These are phyloP conservation scores for Psilocybe tampanensis DNA, from an alignment of 768 basidiomycete species.

Conservation along the genomic window DNA sequence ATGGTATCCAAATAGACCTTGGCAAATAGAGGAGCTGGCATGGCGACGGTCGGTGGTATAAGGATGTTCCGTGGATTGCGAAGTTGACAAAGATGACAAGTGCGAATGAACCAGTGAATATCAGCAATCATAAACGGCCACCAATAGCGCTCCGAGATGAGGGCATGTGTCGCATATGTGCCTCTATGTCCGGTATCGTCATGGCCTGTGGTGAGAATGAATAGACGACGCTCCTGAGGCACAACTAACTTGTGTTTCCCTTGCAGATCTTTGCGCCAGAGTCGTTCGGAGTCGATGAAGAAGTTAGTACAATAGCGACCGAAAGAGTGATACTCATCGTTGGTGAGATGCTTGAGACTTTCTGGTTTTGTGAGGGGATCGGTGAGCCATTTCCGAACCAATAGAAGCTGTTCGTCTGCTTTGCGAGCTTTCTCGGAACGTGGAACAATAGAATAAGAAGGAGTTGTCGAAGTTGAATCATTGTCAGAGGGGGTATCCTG, in stretches of 20 bases:
- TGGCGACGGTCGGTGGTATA: not conserved
- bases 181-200: constrained; percentile 27
- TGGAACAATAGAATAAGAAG: no score
- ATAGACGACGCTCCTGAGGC: constrained; percentile 4
- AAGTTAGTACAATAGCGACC: no score
- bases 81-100: not conserved
- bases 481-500: no score
- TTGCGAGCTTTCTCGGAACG: no score
- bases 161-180: constrained; percentile 18
- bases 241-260: not conserved
- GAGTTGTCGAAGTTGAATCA: no score
- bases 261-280: no score
- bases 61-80: not conserved
- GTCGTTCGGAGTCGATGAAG: no score
- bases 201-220: constrained; percentile 20
- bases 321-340: no score
- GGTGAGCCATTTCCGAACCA: no score
- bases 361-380: no score
- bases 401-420: no score
- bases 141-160: constrained; percentile 11
- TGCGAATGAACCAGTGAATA: not conserved
- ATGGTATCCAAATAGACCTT: not conserved
- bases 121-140: not conserved
- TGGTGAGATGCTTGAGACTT: no score
- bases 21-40: not conserved